Percentiles rank a stretch among this genome's conserved stretches.
phyloP scores from a whole-genome alignment of 805 yeast species.

The Saturnispora mendoncae region DNA sequence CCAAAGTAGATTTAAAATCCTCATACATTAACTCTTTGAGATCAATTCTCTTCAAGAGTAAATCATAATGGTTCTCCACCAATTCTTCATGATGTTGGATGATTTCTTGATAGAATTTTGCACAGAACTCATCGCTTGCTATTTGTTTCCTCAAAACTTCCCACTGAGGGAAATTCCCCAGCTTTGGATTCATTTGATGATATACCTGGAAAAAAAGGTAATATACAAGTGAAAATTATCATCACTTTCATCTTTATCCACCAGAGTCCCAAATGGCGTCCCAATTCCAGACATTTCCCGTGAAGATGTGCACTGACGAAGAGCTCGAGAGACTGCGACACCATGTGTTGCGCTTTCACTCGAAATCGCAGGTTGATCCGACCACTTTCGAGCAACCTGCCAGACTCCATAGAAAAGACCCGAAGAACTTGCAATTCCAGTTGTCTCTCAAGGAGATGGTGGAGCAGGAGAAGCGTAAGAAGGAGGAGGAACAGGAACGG shows the following conservation, averaged over 20 bases:
- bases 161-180: slow-evolving; percentile 24
- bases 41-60: slow-evolving; percentile 13
- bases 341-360: slow-evolving; percentile 5
- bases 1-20: slow-evolving; percentile 37
- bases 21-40: slow-evolving; percentile 16
- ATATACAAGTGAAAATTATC: too few species aligned
- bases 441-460: slow-evolving; percentile 71
- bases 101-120: slow-evolving; percentile 22
- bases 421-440: slow-evolving; percentile 82
- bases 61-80: slow-evolving; percentile 17
- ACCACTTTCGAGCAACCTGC: slow-evolving; percentile 69
- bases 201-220: background rate
- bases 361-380: slow-evolving; percentile 46
- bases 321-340: slow-evolving; percentile 5
- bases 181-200: background rate
- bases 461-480: slow-evolving; percentile 43
- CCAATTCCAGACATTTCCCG: slow-evolving; percentile 7
- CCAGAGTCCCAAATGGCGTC: background rate
- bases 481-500: slow-evolving; percentile 31
- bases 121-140: slow-evolving; percentile 20
- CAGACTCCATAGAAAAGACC: slow-evolving; percentile 86
- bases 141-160: slow-evolving; percentile 15
- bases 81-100: slow-evolving; percentile 20
- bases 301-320: slow-evolving; percentile 9
- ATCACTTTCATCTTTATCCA: background rate